Evolutionary conservation across 768 basidiomycete genomes (phyloP).

Genomic region (Agrocybe pediades): DNA sequence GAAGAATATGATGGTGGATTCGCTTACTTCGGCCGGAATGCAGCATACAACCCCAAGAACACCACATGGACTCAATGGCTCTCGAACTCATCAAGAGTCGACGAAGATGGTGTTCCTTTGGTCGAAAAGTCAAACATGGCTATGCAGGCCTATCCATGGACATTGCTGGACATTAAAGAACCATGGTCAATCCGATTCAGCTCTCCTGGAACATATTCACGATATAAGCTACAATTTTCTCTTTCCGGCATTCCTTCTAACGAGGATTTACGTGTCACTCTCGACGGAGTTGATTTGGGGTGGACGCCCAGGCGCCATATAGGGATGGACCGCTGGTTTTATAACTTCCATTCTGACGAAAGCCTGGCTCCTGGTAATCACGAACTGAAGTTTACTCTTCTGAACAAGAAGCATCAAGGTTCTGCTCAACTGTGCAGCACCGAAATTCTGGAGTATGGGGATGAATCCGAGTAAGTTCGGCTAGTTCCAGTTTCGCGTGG

Average conservation of each 20-base stretch:
- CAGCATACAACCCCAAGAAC: constrained; percentile 43
- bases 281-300: constrained; percentile 61
- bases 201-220: constrained; percentile 64
- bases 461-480: constrained; percentile 53
- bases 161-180: constrained; percentile 58
- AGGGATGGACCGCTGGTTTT: constrained; percentile 76
- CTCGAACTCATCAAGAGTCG: constrained; percentile 28
- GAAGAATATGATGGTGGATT: constrained; percentile 85
- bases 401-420: constrained; percentile 48
- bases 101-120: constrained; percentile 27
- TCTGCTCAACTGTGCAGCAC: constrained; percentile 75
- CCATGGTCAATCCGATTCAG: constrained; percentile 63
- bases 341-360: constrained; percentile 51
- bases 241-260: constrained; percentile 65
- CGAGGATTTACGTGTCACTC: constrained; percentile 52
- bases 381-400: constrained; percentile 57
- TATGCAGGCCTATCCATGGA: constrained; percentile 77
- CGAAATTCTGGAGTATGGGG: constrained; percentile 74
- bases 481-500: background rate
- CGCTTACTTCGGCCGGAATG: constrained; percentile 73
- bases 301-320: constrained; percentile 62
- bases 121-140: constrained; percentile 76
- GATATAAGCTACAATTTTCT: constrained; percentile 69
- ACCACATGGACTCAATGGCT: constrained; percentile 79
- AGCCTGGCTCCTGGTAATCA: constrained; percentile 54